A percentile compares a stretch with the other conserved stretches of the same genome.
Evolutionary conservation across 345 rosid species (phyloP).

Genomic region (Cochlearia excelsa): DNA sequence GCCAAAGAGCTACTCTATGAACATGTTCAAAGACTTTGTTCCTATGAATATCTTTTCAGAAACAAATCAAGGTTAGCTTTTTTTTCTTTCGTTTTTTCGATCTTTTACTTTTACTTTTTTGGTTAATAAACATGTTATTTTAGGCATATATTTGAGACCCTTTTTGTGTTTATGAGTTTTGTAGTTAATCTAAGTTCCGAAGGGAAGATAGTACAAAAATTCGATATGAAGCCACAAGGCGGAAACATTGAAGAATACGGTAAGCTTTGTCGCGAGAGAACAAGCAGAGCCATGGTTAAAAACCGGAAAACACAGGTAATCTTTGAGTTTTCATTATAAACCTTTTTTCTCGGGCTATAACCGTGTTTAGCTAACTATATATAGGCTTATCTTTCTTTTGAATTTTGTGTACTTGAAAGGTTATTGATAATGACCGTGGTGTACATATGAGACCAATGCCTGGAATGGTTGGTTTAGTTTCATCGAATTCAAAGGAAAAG

Average conservation of each 20-base stretch:
- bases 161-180: not conserved
- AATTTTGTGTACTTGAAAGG: constrained; percentile 39
- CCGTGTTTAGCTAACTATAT: not conserved
- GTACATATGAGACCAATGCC: constrained; percentile 96
- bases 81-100: constrained; percentile 7
- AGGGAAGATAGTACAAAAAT: constrained; percentile 83
- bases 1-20: constrained; percentile 72
- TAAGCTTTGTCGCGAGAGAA: constrained; percentile 84
- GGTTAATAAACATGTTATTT: not conserved
- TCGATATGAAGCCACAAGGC: constrained; percentile 85
- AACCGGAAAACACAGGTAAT: constrained; percentile 76
- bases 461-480: constrained; percentile 66
- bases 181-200: constrained; percentile 56
- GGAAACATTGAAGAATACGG: constrained; percentile 80
- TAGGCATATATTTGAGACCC: not conserved
- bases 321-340: no score
- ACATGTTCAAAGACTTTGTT: constrained; percentile 85
- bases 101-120: not conserved
- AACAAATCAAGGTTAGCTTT: constrained; percentile 54
- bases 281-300: constrained; percentile 76
- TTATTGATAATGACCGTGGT: constrained; percentile 82
- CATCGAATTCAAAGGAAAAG: constrained; percentile 72
- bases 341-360: not conserved
- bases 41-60: constrained; percentile 78
- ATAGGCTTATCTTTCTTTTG: constrained; percentile 2